phyloP scores from a whole-genome alignment of 2,329 filamentous ascomycete genomes.

The Arachnopeziza araneosa region DNA sequence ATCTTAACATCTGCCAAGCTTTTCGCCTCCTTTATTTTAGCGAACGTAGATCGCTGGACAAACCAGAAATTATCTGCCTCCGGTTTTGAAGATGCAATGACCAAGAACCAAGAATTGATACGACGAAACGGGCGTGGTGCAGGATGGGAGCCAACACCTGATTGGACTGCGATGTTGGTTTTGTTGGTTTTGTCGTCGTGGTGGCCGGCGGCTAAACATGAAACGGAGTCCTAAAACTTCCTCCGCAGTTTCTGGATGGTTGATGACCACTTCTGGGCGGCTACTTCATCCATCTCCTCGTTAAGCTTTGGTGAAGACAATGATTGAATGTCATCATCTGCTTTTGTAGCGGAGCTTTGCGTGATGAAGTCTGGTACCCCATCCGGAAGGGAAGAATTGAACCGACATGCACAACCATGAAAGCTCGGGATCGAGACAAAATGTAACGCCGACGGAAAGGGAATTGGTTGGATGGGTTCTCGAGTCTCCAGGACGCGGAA shows the following conservation, averaged over 20 bases:
- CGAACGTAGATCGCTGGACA: too few relatives aligned
- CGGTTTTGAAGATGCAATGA: background rate
- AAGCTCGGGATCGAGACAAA: too few relatives aligned
- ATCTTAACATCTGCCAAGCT: too few relatives aligned
- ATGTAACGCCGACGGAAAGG: too few relatives aligned
- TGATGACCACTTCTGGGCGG: background rate
- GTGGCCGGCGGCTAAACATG: background rate
- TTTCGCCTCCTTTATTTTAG: too few relatives aligned
- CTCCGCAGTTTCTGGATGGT: background rate
- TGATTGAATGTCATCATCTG: background rate
- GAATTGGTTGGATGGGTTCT: too few relatives aligned
- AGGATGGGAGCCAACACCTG: background rate
- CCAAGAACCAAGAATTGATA: background rate
- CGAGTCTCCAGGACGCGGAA: slow-evolving; percentile 6
- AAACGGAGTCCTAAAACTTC: background rate
- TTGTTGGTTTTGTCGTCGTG: background rate
- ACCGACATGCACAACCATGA: too few relatives aligned
- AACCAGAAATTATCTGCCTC: too few relatives aligned
- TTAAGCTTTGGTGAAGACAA: background rate
- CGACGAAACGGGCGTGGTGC: background rate
- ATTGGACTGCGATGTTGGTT: background rate
- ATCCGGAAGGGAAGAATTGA: background rate
- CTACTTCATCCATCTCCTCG: background rate
- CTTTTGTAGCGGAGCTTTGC: background rate
- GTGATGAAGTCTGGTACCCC: background rate